Evolutionary conservation across 2,329 filamentous ascomycete species (phyloP), one percentile per base, ranked within the genome.

Genomic region (Dactylonectria macrodidyma): DNA sequence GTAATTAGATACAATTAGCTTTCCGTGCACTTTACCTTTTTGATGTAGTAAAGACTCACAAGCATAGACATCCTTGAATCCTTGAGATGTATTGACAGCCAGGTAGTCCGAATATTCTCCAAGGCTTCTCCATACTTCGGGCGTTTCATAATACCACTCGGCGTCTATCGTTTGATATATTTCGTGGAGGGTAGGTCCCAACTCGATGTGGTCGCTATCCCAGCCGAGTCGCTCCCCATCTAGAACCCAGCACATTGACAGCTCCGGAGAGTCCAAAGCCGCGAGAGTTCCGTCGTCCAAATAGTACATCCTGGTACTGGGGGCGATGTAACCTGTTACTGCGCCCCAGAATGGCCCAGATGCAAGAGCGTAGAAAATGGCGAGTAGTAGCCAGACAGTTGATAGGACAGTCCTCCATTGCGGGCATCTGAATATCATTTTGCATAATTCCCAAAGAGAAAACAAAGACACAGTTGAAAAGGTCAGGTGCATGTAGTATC

Each of bases 161-260:
- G 7, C 5, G 6, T 44, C 7, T 5, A 44, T 5, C n/a, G 14
- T 14, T 44, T 44, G 41, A 30, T 47, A n/a, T 44, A 33, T 46
- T 34, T 59, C 41, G 41, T 44, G 41, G 19, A 59, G 12, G 38
- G n/a, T 44, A 8, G 56, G 56, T 34, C 56, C 56, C 3, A 30
- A 19, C 6, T 46, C 38, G 36, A 59, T 30, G 24, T 46, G 56
- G 36, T 59, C 56, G 16, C n/a, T 14, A 8, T 59, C 56, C 56
- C 38, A 44, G n/a, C 38, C 38, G 34, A 59, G 26, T 14, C 56
- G 56, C 24, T 30, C n/a, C n/a, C 34, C 56, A 33, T 59, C 56
- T 10, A 59, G 22, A n/a, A 59, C 56, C 56, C 56, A 59, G 26
- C 56, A 59, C 38, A 59, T 19, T 14, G 56, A 30, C 19, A 59